Conservation (phyloP, 2,329 filamentous ascomycete genomes). For the Alternaria atra region DNA sequence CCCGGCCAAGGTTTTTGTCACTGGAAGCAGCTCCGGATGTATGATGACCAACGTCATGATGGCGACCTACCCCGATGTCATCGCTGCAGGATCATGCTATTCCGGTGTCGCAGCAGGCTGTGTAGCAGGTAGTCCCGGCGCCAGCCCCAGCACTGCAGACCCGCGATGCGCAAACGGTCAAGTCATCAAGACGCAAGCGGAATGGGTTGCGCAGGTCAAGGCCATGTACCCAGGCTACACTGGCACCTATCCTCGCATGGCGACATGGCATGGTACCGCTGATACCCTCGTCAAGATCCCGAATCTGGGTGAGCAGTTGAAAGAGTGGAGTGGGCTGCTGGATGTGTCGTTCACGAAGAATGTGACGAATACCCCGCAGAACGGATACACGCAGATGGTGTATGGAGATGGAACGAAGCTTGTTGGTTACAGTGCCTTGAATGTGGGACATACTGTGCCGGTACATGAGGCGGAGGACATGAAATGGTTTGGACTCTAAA, state of each 20-base stretch:
- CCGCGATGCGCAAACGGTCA: slow-evolving; percentile 31
- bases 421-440: slow-evolving; percentile 32
- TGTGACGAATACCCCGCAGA: slow-evolving; percentile 32
- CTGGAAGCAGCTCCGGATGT: slow-evolving; percentile 36
- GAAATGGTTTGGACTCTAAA: slow-evolving; percentile 19
- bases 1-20: slow-evolving; percentile 55
- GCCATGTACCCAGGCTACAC: slow-evolving; percentile 50
- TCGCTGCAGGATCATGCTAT: slow-evolving; percentile 38
- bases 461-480: slow-evolving; percentile 18
- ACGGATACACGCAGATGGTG: slow-evolving; percentile 36
- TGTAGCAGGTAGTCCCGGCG: slow-evolving; percentile 54
- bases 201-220: slow-evolving; percentile 47
- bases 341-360: slow-evolving; percentile 27
- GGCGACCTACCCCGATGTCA: slow-evolving; percentile 40
- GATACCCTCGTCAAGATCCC: slow-evolving; percentile 43
- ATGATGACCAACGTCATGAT: slow-evolving; percentile 48
- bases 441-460: slow-evolving; percentile 40
- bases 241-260: slow-evolving; percentile 48
- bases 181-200: slow-evolving; percentile 24
- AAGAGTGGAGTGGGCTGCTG: slow-evolving; percentile 41
- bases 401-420: slow-evolving; percentile 41
- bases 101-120: slow-evolving; percentile 43
- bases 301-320: slow-evolving; percentile 39
- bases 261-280: slow-evolving; percentile 49
- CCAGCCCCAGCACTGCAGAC: slow-evolving; percentile 28